phyloP scores from a whole-genome alignment of 2,329 filamentous ascomycete genomes.

The Leptographium wingfieldii region DNA sequence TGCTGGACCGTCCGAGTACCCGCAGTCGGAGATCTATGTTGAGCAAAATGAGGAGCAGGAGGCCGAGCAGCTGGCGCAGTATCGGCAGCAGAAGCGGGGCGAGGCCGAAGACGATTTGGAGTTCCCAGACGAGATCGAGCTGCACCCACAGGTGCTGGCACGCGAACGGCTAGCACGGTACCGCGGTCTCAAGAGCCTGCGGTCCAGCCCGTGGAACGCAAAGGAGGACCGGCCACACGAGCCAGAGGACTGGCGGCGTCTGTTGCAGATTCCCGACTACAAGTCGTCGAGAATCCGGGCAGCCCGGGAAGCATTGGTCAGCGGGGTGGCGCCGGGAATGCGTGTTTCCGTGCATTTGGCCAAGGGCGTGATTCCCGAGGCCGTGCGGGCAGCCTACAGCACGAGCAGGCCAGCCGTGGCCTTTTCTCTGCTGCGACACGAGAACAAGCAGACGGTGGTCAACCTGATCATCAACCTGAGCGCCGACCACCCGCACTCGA shows the following conservation, averaged over 20 bases:
- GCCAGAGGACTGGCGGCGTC: constrained; percentile 76
- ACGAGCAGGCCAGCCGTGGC: constrained; percentile 53
- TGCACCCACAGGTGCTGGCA: constrained; percentile 77
- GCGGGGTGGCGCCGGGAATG: constrained; percentile 73
- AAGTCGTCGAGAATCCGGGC: constrained; percentile 66
- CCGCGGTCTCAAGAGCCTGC: constrained; percentile 81
- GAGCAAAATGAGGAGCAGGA: constrained; percentile 73
- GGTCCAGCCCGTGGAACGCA: constrained; percentile 78
- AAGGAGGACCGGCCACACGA: constrained; percentile 78
- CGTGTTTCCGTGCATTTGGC: constrained; percentile 66
- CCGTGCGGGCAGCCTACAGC: constrained; percentile 33
- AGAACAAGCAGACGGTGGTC: constrained; percentile 83
- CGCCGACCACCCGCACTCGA: constrained; percentile 59
- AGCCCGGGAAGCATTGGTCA: constrained; percentile 72
- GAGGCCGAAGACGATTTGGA: constrained; percentile 89
- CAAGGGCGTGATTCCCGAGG: constrained; percentile 29
- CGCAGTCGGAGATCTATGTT: constrained; percentile 84
- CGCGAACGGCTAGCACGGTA: constrained; percentile 77
- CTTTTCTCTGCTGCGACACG: constrained; percentile 82
- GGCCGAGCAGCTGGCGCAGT: constrained; percentile 66
- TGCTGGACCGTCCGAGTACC: constrained; percentile 70
- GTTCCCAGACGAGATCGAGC: constrained; percentile 94
- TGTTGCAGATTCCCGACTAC: constrained; percentile 85
- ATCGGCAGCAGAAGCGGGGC: constrained; percentile 61
- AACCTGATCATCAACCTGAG: constrained; percentile 84